Evolutionary conservation across 305 asterid genomes (phyloP).

Genomic region (Fraxinus nigra): DNA sequence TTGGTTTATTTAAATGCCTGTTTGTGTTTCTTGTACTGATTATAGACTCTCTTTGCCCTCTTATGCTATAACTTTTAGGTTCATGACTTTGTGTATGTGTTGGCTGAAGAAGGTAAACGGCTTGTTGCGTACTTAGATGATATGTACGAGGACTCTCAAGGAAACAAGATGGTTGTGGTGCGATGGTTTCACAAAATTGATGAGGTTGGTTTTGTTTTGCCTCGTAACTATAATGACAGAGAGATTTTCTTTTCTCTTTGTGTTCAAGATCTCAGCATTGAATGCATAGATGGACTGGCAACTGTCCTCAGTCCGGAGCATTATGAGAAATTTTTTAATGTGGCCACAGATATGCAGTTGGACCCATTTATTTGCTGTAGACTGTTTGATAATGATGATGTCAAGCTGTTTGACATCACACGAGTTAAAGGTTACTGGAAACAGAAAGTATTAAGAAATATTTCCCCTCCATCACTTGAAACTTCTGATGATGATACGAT

Average conservation of each 20-base stretch:
- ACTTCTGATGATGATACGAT: slow-evolving; percentile 27
- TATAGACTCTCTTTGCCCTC: slow-evolving; percentile 2
- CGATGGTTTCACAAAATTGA: slow-evolving; percentile 97
- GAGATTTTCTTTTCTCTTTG: slow-evolving; percentile 93
- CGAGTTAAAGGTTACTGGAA: slow-evolving; percentile 68
- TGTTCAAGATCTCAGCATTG: slow-evolving; percentile 88
- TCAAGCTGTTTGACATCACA: slow-evolving; percentile 63
- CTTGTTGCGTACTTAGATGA: slow-evolving; percentile 86
- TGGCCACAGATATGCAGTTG: slow-evolving; percentile 39
- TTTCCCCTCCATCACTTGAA: slow-evolving; percentile 20
- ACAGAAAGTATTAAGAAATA: slow-evolving; percentile 50
- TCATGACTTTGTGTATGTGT: slow-evolving; percentile 70
- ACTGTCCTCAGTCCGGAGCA: slow-evolving; percentile 87
- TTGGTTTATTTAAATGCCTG: background rate
- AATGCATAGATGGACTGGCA: slow-evolving; percentile 90
- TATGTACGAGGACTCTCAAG: slow-evolving; percentile 73
- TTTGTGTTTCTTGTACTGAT: background rate
- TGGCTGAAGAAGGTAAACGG: slow-evolving; percentile 70
- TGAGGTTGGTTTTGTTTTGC: slow-evolving; percentile 90
- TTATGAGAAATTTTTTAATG: slow-evolving; percentile 43
- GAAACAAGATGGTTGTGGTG: slow-evolving; percentile 91
- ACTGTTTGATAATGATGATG: slow-evolving; percentile 66
- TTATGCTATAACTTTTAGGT: slow-evolving; percentile 38
- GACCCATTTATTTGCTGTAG: slow-evolving; percentile 69
- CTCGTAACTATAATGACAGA: slow-evolving; percentile 72